These are phyloP conservation scores for Ustilago crameri DNA, from an alignment of 1,284 basidiomycete species.

Conservation along the genomic window DNA sequence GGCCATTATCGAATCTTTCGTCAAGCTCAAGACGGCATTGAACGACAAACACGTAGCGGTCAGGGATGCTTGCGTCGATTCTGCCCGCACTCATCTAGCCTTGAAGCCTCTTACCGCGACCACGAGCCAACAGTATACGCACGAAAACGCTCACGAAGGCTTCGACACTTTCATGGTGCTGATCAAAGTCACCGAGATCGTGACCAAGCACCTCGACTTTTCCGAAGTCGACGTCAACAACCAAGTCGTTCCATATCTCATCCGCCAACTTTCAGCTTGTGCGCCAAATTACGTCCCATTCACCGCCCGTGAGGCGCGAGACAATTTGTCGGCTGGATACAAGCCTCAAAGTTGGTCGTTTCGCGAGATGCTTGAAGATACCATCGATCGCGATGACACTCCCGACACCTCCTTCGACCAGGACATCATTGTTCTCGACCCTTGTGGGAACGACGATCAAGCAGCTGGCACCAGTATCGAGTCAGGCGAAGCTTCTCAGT, in stretches of 20 bases:
- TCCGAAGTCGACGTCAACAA: conserved; percentile 1
- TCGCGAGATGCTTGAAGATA: not conserved
- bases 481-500: too few relatives aligned
- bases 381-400: not conserved
- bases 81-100: not conserved
- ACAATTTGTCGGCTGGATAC: conserved; percentile 2
- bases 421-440: too few relatives aligned
- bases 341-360: conserved; percentile 14
- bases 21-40: not conserved
- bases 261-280: conserved; percentile 1
- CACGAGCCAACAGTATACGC: too few relatives aligned
- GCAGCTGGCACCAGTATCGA: too few relatives aligned
- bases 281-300: conserved; percentile 21
- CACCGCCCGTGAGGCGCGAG: conserved; percentile 8
- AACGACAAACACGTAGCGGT: conserved; percentile 1
- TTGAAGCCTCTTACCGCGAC: not conserved
- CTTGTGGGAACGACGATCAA: too few relatives aligned
- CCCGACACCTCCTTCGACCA: too few relatives aligned
- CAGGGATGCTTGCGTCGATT: not conserved
- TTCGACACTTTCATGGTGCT: conserved; percentile 9
- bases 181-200: not conserved
- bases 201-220: conserved; percentile 10
- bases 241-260: conserved; percentile 7
- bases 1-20: conserved; percentile 1
- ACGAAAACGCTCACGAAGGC: not conserved